These are phyloP conservation scores for Polytrichum formosum DNA, from an alignment of 225 moss, liverwort and hornwort genomes.

Conservation along the genomic window DNA sequence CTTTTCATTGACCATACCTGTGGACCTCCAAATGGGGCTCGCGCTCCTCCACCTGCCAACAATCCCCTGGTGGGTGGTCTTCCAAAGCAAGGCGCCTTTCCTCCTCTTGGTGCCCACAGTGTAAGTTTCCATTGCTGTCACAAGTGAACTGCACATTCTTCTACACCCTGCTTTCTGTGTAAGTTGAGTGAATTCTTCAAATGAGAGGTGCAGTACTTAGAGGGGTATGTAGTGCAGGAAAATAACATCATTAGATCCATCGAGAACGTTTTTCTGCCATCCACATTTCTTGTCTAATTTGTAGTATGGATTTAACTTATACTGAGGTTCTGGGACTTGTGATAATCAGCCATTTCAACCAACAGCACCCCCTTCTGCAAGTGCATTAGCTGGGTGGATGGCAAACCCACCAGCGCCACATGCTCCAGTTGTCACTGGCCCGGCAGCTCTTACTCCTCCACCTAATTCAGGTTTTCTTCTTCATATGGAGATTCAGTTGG, in stretches of 20 bases:
- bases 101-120: constrained; percentile 85
- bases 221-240: not conserved
- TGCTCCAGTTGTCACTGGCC: constrained; percentile 77
- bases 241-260: too few species aligned
- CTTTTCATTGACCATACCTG: constrained; percentile 97
- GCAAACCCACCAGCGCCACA: constrained; percentile 80
- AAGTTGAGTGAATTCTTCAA: not conserved
- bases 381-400: constrained; percentile 93
- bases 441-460: constrained; percentile 74
- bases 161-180: too few species aligned
- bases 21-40: constrained; percentile 95
- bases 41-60: constrained; percentile 84
- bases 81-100: constrained; percentile 87
- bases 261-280: too few species aligned
- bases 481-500: too few species aligned
- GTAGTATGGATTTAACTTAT: not conserved
- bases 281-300: not conserved
- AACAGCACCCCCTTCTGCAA: constrained; percentile 75
- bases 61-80: constrained; percentile 88
- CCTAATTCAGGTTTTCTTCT: constrained; percentile 68
- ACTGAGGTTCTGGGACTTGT: not conserved
- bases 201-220: not conserved
- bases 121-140: constrained; percentile 40
- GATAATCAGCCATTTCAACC: constrained; percentile 80
- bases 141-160: too few species aligned